Evolutionary conservation across 139 green algal genomes (phyloP).

Genomic region (Closterium sp.): DNA sequence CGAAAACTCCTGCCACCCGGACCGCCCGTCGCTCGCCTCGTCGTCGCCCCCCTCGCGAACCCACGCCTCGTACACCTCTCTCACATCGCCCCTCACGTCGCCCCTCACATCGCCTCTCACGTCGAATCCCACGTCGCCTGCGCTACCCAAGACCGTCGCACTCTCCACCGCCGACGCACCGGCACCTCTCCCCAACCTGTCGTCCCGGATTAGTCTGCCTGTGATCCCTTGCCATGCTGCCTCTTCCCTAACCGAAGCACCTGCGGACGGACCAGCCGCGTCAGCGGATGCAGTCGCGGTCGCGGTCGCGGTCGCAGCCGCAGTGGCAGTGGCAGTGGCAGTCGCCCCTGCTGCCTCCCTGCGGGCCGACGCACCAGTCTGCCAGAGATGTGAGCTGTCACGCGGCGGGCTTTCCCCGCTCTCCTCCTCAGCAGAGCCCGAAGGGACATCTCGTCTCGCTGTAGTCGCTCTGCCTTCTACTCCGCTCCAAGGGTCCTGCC

Average conservation of each 20-base stretch:
- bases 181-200: not conserved
- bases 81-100: not conserved
- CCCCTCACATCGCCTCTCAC: not conserved
- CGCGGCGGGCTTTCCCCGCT: not conserved
- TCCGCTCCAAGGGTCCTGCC: not conserved
- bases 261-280: not conserved
- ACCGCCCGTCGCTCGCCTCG: not conserved
- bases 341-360: not conserved
- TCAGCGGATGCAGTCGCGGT: not conserved
- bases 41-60: not conserved
- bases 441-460: not conserved
- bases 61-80: slow-evolving; percentile 5
- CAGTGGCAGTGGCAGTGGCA: too few relatives aligned
- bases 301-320: not conserved
- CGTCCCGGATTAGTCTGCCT: not conserved
- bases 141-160: not conserved
- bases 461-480: not conserved
- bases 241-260: not conserved
- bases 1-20: not conserved
- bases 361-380: not conserved
- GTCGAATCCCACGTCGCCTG: too few relatives aligned
- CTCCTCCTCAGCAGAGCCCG: not conserved
- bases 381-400: not conserved
- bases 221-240: not conserved
- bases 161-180: not conserved